phyloP scores from a whole-genome alignment of 116 monocot species.

The Thalassia testudinum region DNA sequence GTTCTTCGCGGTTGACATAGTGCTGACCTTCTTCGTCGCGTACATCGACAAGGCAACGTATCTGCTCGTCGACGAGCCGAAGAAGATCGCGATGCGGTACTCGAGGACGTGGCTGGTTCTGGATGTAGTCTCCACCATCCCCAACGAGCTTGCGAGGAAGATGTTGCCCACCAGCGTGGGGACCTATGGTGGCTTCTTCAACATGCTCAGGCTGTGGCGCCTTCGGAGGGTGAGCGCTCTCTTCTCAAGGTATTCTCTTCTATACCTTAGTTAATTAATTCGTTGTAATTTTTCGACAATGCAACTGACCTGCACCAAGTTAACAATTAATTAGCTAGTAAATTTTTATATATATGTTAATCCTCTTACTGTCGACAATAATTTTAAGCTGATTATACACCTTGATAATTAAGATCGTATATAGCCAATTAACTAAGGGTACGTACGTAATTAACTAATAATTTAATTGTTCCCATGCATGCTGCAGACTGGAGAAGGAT shows the following conservation, averaged over 20 bases:
- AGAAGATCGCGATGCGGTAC: constrained; percentile 36
- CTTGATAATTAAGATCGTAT: too few relatives aligned
- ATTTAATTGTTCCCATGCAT: background rate
- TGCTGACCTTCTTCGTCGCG: constrained; percentile 48
- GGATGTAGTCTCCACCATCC: constrained; percentile 39
- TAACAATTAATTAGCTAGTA: too few relatives aligned
- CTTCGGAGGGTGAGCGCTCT: constrained; percentile 67
- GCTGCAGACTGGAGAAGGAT: constrained; percentile 82
- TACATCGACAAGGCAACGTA: constrained; percentile 28
- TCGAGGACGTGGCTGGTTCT: constrained; percentile 25
- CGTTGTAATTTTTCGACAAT: too few relatives aligned
- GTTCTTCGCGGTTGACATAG: constrained; percentile 46
- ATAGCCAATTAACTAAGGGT: too few relatives aligned
- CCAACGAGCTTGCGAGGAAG: constrained; percentile 21
- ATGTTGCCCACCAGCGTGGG: constrained; percentile 12
- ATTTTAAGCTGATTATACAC: too few relatives aligned
- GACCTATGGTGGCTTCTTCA: constrained; percentile 27
- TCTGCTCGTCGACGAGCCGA: constrained; percentile 31
- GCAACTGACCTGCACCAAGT: too few relatives aligned
- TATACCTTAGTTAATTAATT: background rate
- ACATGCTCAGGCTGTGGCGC: constrained; percentile 72
- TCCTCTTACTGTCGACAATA: too few relatives aligned
- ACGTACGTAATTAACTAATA: too few relatives aligned
- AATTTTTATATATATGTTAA: too few relatives aligned
- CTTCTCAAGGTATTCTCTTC: constrained; percentile 56